Evolutionary conservation across 2,329 filamentous ascomycete genomes (phyloP).

Genomic region (Tetracladium maxilliforme): DNA sequence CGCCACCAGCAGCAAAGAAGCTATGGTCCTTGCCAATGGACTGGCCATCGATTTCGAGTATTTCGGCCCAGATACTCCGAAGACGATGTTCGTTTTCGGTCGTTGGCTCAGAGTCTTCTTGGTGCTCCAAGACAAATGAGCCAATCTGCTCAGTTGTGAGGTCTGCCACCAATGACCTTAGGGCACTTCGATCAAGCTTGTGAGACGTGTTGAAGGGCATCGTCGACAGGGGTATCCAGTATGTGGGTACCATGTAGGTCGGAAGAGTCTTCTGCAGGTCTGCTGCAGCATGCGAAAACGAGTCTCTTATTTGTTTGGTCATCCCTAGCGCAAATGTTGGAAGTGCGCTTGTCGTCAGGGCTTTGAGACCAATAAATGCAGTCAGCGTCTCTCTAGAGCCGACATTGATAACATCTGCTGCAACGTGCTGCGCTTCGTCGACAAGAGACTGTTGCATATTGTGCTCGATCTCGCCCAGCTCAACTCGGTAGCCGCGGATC

Average conservation of each 20-base stretch:
- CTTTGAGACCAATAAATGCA: no score
- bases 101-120: no score
- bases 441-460: constrained; percentile 40
- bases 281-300: no score
- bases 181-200: constrained; percentile 9
- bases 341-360: no score
- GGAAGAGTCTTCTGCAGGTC: constrained; percentile 3
- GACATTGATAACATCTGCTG: no score
- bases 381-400: no score
- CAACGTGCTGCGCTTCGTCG: no score
- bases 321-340: constrained; percentile 1
- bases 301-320: constrained; percentile 1
- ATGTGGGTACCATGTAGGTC: constrained; percentile 7
- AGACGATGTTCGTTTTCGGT: no score
- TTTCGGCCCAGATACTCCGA: constrained; percentile 58
- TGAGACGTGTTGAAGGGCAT: constrained; percentile 6
- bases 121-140: no score
- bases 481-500: constrained; percentile 46
- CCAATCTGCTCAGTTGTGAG: no score
- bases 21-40: constrained; percentile 69
- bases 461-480: constrained; percentile 45
- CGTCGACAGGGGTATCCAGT: constrained; percentile 4
- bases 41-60: constrained; percentile 75
- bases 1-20: constrained; percentile 64
- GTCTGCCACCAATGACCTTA: no score